Evolutionary conservation across 371 early-diverging fungal genomes (phyloP).

Genomic region (Smittium culicis): DNA sequence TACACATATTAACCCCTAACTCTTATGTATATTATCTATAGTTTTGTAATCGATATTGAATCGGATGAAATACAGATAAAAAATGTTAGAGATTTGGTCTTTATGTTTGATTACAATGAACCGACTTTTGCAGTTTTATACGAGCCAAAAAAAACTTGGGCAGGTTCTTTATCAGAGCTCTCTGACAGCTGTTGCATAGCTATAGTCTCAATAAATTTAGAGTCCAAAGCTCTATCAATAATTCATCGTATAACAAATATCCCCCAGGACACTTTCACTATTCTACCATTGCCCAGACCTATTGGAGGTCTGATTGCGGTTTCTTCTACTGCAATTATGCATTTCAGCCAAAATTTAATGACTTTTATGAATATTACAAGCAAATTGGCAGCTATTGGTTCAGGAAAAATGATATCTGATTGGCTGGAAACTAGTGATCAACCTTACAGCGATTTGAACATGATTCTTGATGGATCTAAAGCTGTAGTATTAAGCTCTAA

Average conservation of each 20-base stretch:
- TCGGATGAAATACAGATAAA: conserved; percentile 53
- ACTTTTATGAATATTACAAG: conserved; percentile 19
- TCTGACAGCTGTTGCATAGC: conserved; percentile 64
- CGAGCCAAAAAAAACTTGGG: conserved; percentile 68
- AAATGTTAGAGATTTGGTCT: conserved; percentile 76
- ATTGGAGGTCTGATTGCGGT: conserved; percentile 76
- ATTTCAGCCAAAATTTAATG: conserved; percentile 67
- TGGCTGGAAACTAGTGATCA: neutral
- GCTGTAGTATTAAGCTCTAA: neutral
- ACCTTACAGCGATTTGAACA: neutral
- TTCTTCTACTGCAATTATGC: conserved; percentile 62
- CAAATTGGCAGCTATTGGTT: neutral
- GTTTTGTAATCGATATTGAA: conserved; percentile 65
- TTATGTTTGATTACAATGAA: conserved; percentile 78
- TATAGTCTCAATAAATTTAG: conserved; percentile 74
- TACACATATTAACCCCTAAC: too few relatives aligned
- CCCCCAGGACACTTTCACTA: conserved; percentile 61
- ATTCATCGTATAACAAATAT: conserved; percentile 62
- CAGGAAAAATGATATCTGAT: neutral
- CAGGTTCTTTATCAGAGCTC: conserved; percentile 60
- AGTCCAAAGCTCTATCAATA: conserved; percentile 55
- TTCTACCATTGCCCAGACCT: conserved; percentile 68
- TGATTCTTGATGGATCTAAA: neutral
- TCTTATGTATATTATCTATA: conserved; percentile 34
- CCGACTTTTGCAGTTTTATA: conserved; percentile 90